These are phyloP conservation scores for Pseudotsuga menziesii DNA, from an alignment of 75 land plant genomes.

Conservation along the genomic window DNA sequence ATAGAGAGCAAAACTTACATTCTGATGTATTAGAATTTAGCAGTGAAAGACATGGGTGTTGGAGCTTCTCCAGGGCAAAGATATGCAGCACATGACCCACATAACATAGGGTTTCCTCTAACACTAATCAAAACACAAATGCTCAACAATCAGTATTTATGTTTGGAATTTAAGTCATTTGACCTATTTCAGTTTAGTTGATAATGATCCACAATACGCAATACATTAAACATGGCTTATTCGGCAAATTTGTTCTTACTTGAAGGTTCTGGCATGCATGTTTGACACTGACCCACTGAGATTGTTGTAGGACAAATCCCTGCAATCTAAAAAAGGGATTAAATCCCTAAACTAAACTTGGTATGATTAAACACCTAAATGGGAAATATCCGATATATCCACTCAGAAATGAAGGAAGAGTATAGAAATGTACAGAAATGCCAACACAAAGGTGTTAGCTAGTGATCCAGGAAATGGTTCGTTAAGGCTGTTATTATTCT, in stretches of 20 bases:
- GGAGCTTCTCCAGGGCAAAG: conserved; percentile 61
- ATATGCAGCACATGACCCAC: conserved; percentile 48
- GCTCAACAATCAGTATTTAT: background rate
- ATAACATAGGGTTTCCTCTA: conserved; percentile 52
- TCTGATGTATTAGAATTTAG: conserved; percentile 41
- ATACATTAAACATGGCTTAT: background rate
- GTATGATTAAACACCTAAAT: background rate
- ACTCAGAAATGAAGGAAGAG: background rate
- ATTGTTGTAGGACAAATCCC: conserved; percentile 70
- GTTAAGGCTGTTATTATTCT: conserved; percentile 49
- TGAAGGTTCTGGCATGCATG: conserved; percentile 45
- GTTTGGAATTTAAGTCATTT: background rate
- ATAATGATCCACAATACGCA: background rate
- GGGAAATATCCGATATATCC: background rate
- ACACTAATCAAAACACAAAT: conserved; percentile 29
- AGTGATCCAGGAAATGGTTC: conserved; percentile 41
- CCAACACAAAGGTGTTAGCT: conserved; percentile 25
- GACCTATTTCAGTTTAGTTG: background rate
- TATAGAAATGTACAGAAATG: conserved; percentile 31
- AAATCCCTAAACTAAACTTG: background rate
- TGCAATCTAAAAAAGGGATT: conserved; percentile 14
- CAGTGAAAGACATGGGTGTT: conserved; percentile 36
- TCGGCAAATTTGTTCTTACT: conserved; percentile 21
- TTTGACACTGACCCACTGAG: conserved; percentile 54
- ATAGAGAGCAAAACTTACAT: conserved; percentile 24